Conservation (phyloP, 441 rosid genomes). For the Geranium incanum region DNA sequence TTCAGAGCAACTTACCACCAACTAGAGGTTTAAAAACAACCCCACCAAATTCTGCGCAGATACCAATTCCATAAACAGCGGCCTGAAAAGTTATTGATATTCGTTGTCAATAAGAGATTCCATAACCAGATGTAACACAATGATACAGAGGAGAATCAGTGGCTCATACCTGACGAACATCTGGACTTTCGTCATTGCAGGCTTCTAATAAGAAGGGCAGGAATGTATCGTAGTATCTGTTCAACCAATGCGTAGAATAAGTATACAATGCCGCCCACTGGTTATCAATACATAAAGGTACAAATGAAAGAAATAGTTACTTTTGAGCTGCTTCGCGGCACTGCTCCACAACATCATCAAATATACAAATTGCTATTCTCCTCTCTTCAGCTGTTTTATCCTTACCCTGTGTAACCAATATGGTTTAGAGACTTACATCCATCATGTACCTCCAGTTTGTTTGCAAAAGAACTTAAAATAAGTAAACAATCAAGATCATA, state of each 20-base stretch:
- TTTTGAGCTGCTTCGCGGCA: conserved; percentile 87
- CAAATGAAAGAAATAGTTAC: conserved; percentile 36
- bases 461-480: neutral
- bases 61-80: conserved; percentile 98
- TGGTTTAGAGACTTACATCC: neutral
- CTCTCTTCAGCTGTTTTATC: conserved; percentile 99
- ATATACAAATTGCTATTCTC: conserved; percentile 97
- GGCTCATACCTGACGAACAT: conserved; percentile 76
- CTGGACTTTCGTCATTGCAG: conserved; percentile 85
- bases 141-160: neutral
- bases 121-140: conserved; percentile 2
- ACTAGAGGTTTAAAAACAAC: conserved; percentile 86
- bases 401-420: conserved; percentile 53
- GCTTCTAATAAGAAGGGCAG: conserved; percentile 98
- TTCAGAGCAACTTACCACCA: conserved; percentile 49
- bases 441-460: neutral
- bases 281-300: neutral
- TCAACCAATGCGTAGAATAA: conserved; percentile 8
- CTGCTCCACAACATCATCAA: conserved; percentile 98
- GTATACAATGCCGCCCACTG: neutral
- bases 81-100: conserved; percentile 49
- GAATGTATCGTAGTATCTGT: conserved; percentile 86
- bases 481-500: neutral
- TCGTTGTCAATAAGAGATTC: conserved; percentile 11
- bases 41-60: conserved; percentile 96